A percentile compares a stretch with the other conserved stretches of the same genome.
Evolutionary conservation across 1,284 basidiomycete genomes (phyloP).

Genomic region (Microbotryum lychnidis-dioicae): DNA sequence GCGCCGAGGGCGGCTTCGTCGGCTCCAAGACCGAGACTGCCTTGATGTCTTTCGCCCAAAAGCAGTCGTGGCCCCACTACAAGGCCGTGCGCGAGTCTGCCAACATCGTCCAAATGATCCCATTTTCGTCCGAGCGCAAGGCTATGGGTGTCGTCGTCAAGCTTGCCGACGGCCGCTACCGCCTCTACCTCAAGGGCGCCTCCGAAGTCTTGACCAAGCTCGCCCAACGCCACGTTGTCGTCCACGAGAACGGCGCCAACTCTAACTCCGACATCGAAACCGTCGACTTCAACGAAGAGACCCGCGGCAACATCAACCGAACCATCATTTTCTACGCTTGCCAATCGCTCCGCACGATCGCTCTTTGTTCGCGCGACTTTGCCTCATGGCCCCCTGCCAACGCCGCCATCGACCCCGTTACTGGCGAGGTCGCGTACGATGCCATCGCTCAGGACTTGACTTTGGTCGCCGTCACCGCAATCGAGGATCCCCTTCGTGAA

Average conservation of each 20-base stretch:
- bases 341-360: slow-evolving; percentile 87
- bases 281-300: slow-evolving; percentile 54
- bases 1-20: slow-evolving; percentile 62
- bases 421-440: slow-evolving; percentile 57
- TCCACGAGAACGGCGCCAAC: slow-evolving; percentile 40
- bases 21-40: slow-evolving; percentile 97
- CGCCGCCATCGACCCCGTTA: slow-evolving; percentile 43
- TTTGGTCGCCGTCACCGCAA: slow-evolving; percentile 79
- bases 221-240: slow-evolving; percentile 64
- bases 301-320: slow-evolving; percentile 67
- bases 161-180: slow-evolving; percentile 52
- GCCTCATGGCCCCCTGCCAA: slow-evolving; percentile 67
- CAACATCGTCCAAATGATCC: slow-evolving; percentile 76
- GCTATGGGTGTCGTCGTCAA: slow-evolving; percentile 88
- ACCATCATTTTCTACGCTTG: slow-evolving; percentile 97
- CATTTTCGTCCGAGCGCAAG: slow-evolving; percentile 91
- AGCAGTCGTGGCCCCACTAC: slow-evolving; percentile 74
- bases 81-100: slow-evolving; percentile 58
- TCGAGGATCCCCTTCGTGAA: slow-evolving; percentile 88
- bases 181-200: slow-evolving; percentile 86
- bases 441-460: slow-evolving; percentile 65
- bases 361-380: slow-evolving; percentile 85
- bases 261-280: slow-evolving; percentile 50
- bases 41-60: slow-evolving; percentile 78
- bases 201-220: slow-evolving; percentile 79